Evolutionary conservation across 148 eudicot species (phyloP).

Genomic region (Linanthus parryae): DNA sequence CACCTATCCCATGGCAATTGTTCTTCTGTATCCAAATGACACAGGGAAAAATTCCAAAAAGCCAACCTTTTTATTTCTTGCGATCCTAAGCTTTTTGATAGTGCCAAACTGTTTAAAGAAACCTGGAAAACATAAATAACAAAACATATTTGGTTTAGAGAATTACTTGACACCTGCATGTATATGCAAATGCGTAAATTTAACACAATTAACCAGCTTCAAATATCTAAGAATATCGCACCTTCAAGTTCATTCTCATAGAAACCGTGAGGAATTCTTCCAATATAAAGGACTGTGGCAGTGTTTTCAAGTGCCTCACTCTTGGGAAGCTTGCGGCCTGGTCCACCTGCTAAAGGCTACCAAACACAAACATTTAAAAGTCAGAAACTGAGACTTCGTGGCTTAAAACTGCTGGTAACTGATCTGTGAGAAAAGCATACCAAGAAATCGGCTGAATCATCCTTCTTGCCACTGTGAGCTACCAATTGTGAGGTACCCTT

Average conservation of each 20-base stretch:
- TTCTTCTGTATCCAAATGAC: too few species aligned
- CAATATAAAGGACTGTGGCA: slow-evolving; percentile 70
- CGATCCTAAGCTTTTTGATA: slow-evolving; percentile 55
- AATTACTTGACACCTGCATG: not conserved
- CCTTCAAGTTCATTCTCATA: slow-evolving; percentile 95
- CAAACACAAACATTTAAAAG: not conserved
- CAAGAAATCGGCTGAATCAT: slow-evolving; percentile 54
- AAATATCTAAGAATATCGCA: slow-evolving; percentile 12
- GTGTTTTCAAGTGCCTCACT: slow-evolving; percentile 30
- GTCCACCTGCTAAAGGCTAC: slow-evolving; percentile 84
- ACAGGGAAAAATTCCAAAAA: too few species aligned
- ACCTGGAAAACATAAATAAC: slow-evolving; percentile 28
- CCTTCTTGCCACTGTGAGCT: slow-evolving; percentile 15
- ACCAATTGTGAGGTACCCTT: slow-evolving; percentile 25
- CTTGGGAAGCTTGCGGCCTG: slow-evolving; percentile 36
- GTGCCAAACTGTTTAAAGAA: slow-evolving; percentile 87
- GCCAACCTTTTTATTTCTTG: slow-evolving; percentile 71
- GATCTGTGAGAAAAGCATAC: slow-evolving; percentile 31
- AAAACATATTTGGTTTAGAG: too few species aligned
- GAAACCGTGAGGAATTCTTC: slow-evolving; percentile 92
- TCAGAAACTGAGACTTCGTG: not conserved
- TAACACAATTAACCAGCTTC: not conserved
- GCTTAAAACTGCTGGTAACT: too few species aligned
- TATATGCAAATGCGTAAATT: not conserved
- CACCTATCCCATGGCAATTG: too few species aligned